phyloP scores from a whole-genome alignment of 805 yeast genomes.

The Saccharomycopsis sp. region DNA sequence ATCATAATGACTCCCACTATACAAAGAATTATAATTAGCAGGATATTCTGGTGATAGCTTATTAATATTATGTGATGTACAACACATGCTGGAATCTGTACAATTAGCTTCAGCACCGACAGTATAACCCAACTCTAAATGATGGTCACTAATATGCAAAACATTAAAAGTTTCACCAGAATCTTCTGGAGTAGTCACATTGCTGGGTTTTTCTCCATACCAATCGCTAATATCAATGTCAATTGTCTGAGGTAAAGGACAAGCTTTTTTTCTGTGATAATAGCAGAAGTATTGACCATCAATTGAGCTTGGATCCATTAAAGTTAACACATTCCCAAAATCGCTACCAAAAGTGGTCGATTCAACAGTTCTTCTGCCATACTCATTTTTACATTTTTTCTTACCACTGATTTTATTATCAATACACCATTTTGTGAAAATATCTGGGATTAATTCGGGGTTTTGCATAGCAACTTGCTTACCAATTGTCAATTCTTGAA shows the following conservation, averaged over 20 bases:
- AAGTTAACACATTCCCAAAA: constrained; percentile 42
- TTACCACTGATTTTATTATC: constrained; percentile 27
- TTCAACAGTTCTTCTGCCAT: constrained; percentile 33
- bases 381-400: constrained; percentile 29
- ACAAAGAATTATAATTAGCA: constrained; percentile 25
- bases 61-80: constrained; percentile 45
- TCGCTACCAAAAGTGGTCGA: constrained; percentile 36
- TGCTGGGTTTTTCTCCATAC: constrained; percentile 40
- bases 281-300: constrained; percentile 62
- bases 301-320: constrained; percentile 44
- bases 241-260: constrained; percentile 49
- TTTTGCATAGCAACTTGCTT: constrained; percentile 31
- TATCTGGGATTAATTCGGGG: constrained; percentile 36
- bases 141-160: constrained; percentile 62
- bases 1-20: constrained; percentile 28
- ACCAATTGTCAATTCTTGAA: constrained; percentile 31
- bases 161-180: constrained; percentile 44
- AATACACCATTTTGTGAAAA: constrained; percentile 39
- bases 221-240: constrained; percentile 36
- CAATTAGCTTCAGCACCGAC: constrained; percentile 56
- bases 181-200: constrained; percentile 38
- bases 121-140: constrained; percentile 47
- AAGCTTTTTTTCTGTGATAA: constrained; percentile 39
- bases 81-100: constrained; percentile 45
- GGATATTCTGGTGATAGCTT: too few relatives aligned